These are phyloP conservation scores for Pythium guiyangense DNA, from an alignment of 352 stramenopile genomes.

Conservation along the genomic window DNA sequence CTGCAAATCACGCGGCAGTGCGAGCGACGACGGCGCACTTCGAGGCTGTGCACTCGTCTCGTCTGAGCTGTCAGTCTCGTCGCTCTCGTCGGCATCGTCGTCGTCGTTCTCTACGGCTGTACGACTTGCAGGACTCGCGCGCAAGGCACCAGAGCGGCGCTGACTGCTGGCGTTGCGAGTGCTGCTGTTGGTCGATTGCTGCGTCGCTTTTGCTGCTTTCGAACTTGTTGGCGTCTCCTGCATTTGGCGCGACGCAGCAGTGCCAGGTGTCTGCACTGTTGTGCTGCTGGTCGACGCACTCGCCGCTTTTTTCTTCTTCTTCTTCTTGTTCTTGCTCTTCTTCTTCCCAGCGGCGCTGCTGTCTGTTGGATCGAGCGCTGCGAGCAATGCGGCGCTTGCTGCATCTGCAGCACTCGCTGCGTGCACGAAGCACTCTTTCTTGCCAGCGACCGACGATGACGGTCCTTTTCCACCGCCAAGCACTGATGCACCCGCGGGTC, in stretches of 20 bases:
- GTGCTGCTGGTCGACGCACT: background rate
- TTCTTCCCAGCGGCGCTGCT: slow-evolving; percentile 7
- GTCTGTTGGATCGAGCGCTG: background rate
- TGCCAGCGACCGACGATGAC: background rate
- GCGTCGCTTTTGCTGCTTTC: too few species aligned
- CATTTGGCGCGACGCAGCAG: background rate
- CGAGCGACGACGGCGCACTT: too few species aligned
- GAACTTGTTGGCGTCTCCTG: background rate
- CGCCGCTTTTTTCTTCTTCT: slow-evolving; percentile 11
- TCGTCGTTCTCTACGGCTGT: background rate
- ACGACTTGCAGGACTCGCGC: background rate
- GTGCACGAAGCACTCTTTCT: slow-evolving; percentile 11
- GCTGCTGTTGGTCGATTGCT: too few species aligned
- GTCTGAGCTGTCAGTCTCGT: slow-evolving; percentile 7
- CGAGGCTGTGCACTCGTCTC: background rate
- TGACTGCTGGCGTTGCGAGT: too few species aligned
- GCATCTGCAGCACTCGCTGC: background rate
- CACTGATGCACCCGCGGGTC: slow-evolving; percentile 10
- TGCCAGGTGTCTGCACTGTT: background rate
- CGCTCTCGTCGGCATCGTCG: slow-evolving; percentile 7
- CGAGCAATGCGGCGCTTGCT: slow-evolving; percentile 16
- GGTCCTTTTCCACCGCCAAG: background rate
- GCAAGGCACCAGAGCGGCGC: background rate
- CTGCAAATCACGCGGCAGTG: slow-evolving; percentile 26
- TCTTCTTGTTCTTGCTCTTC: slow-evolving; percentile 20